phyloP scores from a whole-genome alignment of 305 asterid species.

The Fraxinus baroniana region DNA sequence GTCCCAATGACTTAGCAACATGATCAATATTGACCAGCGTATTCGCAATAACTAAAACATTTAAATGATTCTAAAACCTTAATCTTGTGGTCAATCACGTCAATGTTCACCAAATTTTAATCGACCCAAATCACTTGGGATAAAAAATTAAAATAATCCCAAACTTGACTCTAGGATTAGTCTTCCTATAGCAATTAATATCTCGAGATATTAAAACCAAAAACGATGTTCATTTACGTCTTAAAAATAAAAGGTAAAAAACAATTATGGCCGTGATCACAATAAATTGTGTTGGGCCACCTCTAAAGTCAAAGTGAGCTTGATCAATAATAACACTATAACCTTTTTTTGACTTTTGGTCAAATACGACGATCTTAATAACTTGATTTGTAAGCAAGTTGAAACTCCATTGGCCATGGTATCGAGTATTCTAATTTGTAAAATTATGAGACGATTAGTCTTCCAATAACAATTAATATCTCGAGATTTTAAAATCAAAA shows the following conservation, averaged over 20 bases:
- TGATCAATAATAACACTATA: neutral
- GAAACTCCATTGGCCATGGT: neutral
- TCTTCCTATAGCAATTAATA: neutral
- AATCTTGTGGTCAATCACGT: neutral
- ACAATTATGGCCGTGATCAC: neutral
- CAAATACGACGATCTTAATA: neutral
- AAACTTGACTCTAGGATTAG: neutral
- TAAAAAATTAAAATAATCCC: neutral
- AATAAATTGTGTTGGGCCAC: neutral
- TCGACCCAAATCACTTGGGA: neutral
- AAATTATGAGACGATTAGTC: no score
- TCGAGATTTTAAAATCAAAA: neutral
- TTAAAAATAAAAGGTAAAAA: neutral
- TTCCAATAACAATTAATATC: neutral
- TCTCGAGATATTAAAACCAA: neutral
- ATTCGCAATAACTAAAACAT: no score
- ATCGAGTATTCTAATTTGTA: no score
- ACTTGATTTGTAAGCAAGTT: neutral
- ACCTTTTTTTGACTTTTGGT: neutral
- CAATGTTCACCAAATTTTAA: neutral
- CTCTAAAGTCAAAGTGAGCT: neutral
- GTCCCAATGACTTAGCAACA: neutral
- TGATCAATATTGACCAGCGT: neutral
- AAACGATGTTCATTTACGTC: neutral
- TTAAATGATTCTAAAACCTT: neutral